Percentiles rank a stretch among this genome's conserved stretches.
Evolutionary conservation across 257 asterid species (phyloP).

Genomic region (Nicotiana obtusifolia): DNA sequence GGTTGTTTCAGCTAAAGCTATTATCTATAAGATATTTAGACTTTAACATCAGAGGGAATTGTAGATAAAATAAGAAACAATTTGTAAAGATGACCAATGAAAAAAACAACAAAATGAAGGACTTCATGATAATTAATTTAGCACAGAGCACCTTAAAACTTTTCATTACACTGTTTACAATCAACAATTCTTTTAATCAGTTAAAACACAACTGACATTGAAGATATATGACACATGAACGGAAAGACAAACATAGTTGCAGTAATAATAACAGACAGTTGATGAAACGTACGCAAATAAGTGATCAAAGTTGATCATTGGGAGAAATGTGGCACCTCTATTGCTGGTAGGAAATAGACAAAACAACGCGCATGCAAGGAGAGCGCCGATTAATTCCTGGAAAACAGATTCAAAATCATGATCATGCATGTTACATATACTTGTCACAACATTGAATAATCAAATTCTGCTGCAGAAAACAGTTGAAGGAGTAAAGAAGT

Average conservation of each 20-base stretch:
- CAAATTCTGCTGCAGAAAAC: not conserved
- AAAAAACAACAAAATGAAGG: not conserved
- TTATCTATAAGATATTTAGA: not conserved
- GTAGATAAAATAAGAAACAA: not conserved
- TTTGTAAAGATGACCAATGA: not conserved
- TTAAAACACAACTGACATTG: not conserved
- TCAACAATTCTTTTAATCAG: not conserved
- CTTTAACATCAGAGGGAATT: not conserved
- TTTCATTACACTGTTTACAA: not conserved
- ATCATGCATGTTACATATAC: not conserved
- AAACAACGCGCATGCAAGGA: constrained; percentile 75
- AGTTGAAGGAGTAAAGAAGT: no score
- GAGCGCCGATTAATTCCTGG: constrained; percentile 88
- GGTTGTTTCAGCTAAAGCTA: not conserved
- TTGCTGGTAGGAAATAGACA: constrained; percentile 67
- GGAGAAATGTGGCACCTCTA: constrained; percentile 67
- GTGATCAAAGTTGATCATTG: constrained; percentile 63
- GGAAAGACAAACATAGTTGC: not conserved
- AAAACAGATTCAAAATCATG: not conserved
- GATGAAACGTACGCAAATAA: constrained; percentile 68
- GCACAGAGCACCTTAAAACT: not conserved
- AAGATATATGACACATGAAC: no score
- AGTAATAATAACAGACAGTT: not conserved
- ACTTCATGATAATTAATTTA: not conserved
- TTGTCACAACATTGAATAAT: not conserved